Base-by-base conservation (phyloP, 768 basidiomycete genomes). In the Suillus tomentosus region DNA sequence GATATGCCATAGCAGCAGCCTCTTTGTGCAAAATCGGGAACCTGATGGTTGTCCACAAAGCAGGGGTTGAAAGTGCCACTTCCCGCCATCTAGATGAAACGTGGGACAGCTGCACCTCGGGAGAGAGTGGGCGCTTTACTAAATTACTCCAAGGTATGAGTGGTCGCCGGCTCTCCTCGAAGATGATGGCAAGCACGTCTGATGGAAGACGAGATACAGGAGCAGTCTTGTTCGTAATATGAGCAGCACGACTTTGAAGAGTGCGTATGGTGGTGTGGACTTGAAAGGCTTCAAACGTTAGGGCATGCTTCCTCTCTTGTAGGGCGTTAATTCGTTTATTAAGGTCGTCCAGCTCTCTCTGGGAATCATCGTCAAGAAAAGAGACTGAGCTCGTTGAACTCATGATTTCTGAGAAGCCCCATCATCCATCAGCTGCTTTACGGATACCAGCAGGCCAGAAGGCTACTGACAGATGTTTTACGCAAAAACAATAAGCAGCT, bases 21-120 rank as follows among this genome's bases (percentile, higher is more conserved):
- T 74, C 71, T 31, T 68, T 68, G 66, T 71, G 74, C 42, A 75
- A 71, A 40, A 75, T 71, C n/a, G 73, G 71, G 39, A 75, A 66
- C 57, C 73, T 73, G 60, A 78, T 76, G 40, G 71, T 65, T 11
- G 75, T 74, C 78, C 76, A 79, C n/a, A 79, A 65, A 31, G 75
- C 74, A 7, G 78, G 78, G 11, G 71, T 68, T 56, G 63, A 65
- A 48, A 79, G 72, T 22, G 79, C 74, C 5, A 78, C 71, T 57
- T 70, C 68, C 27, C 78, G 76, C 79, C 79, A 79, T 50, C 70
- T 69, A 39, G 69, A 62, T 42, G 72, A 73, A n/a, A 79, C 76
- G 53, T 75, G 74, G 42, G 79, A 76, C 55, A 79, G 72, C 65
- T 76, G 74, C 8, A 75, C 74, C 67, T 75, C 74, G 60, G 67